These are phyloP conservation scores for Martiniozyma asiatica DNA, from an alignment of 1,139 yeast genomes.

Conservation along the genomic window DNA sequence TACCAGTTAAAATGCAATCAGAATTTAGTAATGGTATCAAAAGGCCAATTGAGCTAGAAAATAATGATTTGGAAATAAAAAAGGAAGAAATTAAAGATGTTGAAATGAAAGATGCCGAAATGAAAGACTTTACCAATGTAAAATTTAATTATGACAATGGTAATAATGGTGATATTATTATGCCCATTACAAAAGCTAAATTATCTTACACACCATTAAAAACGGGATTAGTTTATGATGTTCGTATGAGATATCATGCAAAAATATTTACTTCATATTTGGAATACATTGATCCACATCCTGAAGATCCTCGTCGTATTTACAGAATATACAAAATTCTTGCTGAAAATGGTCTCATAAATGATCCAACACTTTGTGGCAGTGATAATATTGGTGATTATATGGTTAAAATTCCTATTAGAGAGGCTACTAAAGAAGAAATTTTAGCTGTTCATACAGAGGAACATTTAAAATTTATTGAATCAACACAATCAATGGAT, in stretches of 20 bases:
- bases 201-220: constrained; percentile 60
- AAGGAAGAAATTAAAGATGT: constrained; percentile 4
- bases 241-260: constrained; percentile 94
- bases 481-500: constrained; percentile 66
- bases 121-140: no score
- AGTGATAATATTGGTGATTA: constrained; percentile 73
- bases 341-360: constrained; percentile 87
- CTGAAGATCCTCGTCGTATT: constrained; percentile 95
- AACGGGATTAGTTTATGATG: constrained; percentile 93
- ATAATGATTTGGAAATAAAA: no score
- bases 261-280: constrained; percentile 83
- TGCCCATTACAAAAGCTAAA: constrained; percentile 30
- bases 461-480: constrained; percentile 66
- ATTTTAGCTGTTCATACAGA: constrained; percentile 76
- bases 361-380: constrained; percentile 72
- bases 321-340: constrained; percentile 85
- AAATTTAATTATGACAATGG: neutral
- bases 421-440: constrained; percentile 84
- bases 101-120: neutral
- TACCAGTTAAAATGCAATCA: no score
- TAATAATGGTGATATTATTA: neutral
- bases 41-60: no score
- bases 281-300: constrained; percentile 96
- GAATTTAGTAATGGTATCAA: no score
- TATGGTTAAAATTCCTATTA: constrained; percentile 79